Evolutionary conservation across 495 filamentous ascomycete species (phyloP), one percentile per base, ranked within the genome.

Genomic region (Penicillium maclennaniae): DNA sequence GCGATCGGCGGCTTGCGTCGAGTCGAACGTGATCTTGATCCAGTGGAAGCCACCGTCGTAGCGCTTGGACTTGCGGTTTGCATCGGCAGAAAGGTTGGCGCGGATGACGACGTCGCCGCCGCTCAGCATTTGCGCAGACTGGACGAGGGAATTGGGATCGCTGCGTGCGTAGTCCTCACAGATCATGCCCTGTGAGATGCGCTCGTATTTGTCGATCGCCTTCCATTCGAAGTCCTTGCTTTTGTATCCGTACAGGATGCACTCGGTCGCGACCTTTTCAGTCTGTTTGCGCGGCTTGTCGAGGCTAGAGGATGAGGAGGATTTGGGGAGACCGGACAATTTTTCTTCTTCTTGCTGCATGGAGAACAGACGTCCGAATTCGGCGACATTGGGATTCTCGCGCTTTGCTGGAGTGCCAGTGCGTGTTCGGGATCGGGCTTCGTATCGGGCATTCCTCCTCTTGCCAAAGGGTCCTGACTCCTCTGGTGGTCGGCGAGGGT

Each of bases 21-120:
- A 90, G 69, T 95, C 89, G 58, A 92, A 96, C 1, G 91, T 96
- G 46, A 96, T 79, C 62, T 95, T 96, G 59, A 96, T 88, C 91
- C 91, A 96, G 71, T 91, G 83, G 53, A 84, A 80, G 15, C 91
- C 91, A 48, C 89, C 85, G 19, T 84, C 83, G 55, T 87, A 87
- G 43, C 74, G 79, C 69, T 87, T 88, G 52, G 89, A 86, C 64
- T 89, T 87, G 49, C 74, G 76, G 55, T 88, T 83, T 58, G 92
- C 89, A 31, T 82, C 80, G 23, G 77, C 66, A 15, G 88, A 85
- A 16, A 95, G 66, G 6, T 80, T 74, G 40, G 76, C 66, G 20
- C 81, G 78, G 36, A 83, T 76, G 1, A 84, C 80, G 28, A 86
- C 76, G 67, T 88, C 83, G 58, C 86, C 83, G 41, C 71, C 74